These are phyloP conservation scores for Ceratobasidium sp. DNA, from an alignment of 1,284 basidiomycete species.

Conservation along the genomic window DNA sequence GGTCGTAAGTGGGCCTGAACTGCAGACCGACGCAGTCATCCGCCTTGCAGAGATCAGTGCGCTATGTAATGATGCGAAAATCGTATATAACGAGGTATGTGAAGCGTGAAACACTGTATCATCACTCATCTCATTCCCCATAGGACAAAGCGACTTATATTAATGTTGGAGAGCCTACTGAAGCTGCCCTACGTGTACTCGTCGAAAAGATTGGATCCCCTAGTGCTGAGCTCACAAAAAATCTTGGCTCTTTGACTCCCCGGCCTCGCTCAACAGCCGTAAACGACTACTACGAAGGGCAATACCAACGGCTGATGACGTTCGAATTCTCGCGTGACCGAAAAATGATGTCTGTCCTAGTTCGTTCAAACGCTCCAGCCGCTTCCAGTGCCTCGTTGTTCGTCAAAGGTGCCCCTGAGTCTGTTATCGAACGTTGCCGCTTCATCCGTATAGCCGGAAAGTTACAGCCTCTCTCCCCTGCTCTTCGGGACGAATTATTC, in stretches of 20 bases:
- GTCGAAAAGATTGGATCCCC: constrained; percentile 83
- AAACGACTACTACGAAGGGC: constrained; percentile 84
- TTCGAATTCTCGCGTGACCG: constrained; percentile 98
- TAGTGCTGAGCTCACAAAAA: constrained; percentile 62
- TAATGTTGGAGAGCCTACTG: constrained; percentile 97
- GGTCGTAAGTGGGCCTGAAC: constrained; percentile 61
- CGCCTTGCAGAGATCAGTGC: constrained; percentile 90
- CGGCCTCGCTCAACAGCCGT: constrained; percentile 82
- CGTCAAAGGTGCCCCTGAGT: constrained; percentile 97
- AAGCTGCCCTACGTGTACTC: constrained; percentile 93
- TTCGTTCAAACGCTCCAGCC: constrained; percentile 61
- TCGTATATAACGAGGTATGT: constrained; percentile 84
- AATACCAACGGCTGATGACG: constrained; percentile 85
- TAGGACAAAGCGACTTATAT: constrained; percentile 85
- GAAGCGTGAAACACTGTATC: constrained; percentile 39
- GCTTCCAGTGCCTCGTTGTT: constrained; percentile 71
- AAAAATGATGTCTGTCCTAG: constrained; percentile 98
- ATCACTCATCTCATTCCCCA: constrained; percentile 28
- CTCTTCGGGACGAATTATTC: constrained; percentile 53
- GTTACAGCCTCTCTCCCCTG: constrained; percentile 28
- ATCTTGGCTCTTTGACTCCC: constrained; percentile 71
- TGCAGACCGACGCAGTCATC: constrained; percentile 80
- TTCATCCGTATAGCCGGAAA: constrained; percentile 77
- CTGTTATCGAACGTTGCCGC: constrained; percentile 90
- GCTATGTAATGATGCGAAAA: constrained; percentile 93